A percentile compares a stretch with the other conserved stretches of the same genome.
phyloP scores from a whole-genome alignment of 345 rosid species.

The Carallia brachiata region DNA sequence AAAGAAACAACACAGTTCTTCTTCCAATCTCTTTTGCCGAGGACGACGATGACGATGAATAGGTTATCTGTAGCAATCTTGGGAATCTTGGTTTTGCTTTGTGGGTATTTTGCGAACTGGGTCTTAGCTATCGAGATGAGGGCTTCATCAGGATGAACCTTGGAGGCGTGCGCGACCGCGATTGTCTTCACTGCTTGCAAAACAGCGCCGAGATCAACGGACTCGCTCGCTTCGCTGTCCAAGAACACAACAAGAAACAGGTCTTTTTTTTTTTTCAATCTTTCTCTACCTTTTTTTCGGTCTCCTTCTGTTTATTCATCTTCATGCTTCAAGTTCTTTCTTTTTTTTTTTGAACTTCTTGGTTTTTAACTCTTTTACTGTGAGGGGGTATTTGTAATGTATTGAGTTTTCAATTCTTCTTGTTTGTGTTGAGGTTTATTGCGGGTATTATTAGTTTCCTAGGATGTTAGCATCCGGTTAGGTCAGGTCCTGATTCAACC shows the following conservation, averaged over 20 bases:
- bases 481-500: no score
- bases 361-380: no score
- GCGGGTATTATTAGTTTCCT: no score
- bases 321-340: background rate
- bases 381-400: no score
- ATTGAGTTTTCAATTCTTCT: no score
- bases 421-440: no score
- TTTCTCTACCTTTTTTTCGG: background rate
- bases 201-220: conserved; percentile 48
- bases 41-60: conserved; percentile 12
- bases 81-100: conserved; percentile 28
- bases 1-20: background rate
- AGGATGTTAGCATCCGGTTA: no score
- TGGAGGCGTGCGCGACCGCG: conserved; percentile 43
- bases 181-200: conserved; percentile 19
- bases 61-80: conserved; percentile 18
- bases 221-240: conserved; percentile 64
- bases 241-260: conserved; percentile 58
- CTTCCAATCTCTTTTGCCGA: background rate
- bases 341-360: no score
- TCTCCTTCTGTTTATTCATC: no score
- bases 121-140: conserved; percentile 33
- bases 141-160: conserved; percentile 34
- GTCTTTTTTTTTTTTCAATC: conserved; percentile 5
- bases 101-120: conserved; percentile 29